A percentile compares a stretch with the other conserved stretches of the same genome.
phyloP scores from a whole-genome alignment of 2,329 filamentous ascomycete genomes.

The Ascochyta koolunga region DNA sequence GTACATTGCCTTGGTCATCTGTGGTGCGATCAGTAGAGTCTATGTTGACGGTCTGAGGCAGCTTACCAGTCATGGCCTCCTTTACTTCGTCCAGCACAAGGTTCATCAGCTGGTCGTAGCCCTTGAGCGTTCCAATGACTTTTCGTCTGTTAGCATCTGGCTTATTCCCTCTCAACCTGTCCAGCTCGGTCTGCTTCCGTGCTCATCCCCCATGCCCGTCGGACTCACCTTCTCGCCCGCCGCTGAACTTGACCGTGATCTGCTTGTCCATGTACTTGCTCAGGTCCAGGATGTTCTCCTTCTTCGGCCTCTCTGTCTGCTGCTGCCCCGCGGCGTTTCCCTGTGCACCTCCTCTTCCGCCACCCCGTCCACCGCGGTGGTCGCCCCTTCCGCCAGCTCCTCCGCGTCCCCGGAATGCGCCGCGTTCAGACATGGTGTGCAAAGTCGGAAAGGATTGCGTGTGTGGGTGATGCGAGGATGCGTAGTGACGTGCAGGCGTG shows the following conservation, averaged over 20 bases:
- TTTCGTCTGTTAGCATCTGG: conserved; percentile 18
- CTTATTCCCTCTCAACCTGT: too few species aligned
- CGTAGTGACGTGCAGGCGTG: conserved; percentile 39
- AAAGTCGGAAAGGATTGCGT: conserved; percentile 7
- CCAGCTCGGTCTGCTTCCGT: too few species aligned
- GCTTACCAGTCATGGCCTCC: conserved; percentile 84
- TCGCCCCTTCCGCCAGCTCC: conserved; percentile 39
- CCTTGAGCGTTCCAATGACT: conserved; percentile 91
- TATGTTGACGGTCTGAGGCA: neutral
- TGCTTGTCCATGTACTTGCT: conserved; percentile 97
- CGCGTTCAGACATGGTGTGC: conserved; percentile 61
- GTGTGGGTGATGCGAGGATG: conserved; percentile 13
- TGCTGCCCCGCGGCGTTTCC: conserved; percentile 34
- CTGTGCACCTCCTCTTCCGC: conserved; percentile 49
- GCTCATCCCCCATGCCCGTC: conserved; percentile 2
- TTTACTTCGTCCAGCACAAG: conserved; percentile 93
- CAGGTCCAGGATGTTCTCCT: conserved; percentile 97
- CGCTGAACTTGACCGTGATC: conserved; percentile 95
- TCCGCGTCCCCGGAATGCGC: conserved; percentile 55
- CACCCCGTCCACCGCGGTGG: conserved; percentile 51
- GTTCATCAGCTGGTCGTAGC: conserved; percentile 98
- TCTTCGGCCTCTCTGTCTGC: conserved; percentile 77
- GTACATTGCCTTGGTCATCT: conserved; percentile 95
- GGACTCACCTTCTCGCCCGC: conserved; percentile 80
- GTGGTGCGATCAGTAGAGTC: conserved; percentile 7